Conservation (phyloP, 768 basidiomycete genomes). For the Crepidotus variabilis region DNA sequence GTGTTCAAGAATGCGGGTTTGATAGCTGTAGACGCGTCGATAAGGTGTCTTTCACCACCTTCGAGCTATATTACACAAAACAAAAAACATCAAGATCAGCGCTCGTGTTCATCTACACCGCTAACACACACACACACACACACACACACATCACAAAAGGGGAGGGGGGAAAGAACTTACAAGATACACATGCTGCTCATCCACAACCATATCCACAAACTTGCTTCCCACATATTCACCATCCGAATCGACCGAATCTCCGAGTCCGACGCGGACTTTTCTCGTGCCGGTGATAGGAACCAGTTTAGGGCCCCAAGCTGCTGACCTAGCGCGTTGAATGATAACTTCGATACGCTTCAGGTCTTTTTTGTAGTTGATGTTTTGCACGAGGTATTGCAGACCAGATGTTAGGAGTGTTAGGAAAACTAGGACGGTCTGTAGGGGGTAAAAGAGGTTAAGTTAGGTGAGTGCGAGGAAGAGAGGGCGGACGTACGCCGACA, state of each 20-base stretch:
- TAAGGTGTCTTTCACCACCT: slow-evolving; percentile 50
- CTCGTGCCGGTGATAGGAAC: slow-evolving; percentile 57
- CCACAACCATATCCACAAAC: slow-evolving; percentile 79
- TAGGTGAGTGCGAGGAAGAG: neutral
- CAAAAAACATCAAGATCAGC: neutral
- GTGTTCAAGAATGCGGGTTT: slow-evolving; percentile 59
- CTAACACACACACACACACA: no score
- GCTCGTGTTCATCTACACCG: neutral
- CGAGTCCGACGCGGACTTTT: slow-evolving; percentile 76
- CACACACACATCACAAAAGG: no score
- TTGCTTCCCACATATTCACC: slow-evolving; percentile 46
- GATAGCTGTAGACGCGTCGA: slow-evolving; percentile 56
- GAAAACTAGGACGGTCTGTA: slow-evolving; percentile 73
- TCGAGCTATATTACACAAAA: no score
- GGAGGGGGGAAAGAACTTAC: slow-evolving; percentile 57
- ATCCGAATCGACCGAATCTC: slow-evolving; percentile 54
- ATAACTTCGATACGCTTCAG: slow-evolving; percentile 62
- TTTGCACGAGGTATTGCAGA: slow-evolving; percentile 79
- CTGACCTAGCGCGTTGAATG: slow-evolving; percentile 54
- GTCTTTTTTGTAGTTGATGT: slow-evolving; percentile 74
- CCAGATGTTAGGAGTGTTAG: slow-evolving; percentile 72
- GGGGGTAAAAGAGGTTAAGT: neutral
- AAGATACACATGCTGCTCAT: slow-evolving; percentile 69
- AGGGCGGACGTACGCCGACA: slow-evolving; percentile 52
- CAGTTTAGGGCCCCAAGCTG: slow-evolving; percentile 83